These are phyloP conservation scores for Pythium phragmiticola DNA, from an alignment of 352 stramenopile genomes.

Conservation along the genomic window DNA sequence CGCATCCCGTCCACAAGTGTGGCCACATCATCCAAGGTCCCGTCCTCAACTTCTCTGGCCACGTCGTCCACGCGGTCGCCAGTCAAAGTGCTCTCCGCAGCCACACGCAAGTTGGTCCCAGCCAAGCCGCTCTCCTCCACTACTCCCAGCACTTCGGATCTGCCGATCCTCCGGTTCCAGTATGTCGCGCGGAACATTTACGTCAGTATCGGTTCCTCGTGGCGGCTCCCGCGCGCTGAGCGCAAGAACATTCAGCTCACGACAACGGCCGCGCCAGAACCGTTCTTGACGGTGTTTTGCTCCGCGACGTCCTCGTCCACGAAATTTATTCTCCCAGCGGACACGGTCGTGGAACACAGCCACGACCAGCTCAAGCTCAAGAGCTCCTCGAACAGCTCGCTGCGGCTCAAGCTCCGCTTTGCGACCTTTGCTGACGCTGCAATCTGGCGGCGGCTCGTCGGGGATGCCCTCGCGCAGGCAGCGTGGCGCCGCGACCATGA, in stretches of 20 bases:
- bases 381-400: constrained; percentile 16
- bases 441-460: constrained; percentile 49
- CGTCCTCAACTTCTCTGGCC: neutral
- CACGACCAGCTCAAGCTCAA: constrained; percentile 39
- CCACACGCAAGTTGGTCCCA: constrained; percentile 7
- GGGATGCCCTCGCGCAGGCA: constrained; percentile 38
- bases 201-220: constrained; percentile 48
- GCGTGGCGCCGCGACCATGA: constrained; percentile 36
- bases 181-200: constrained; percentile 49
- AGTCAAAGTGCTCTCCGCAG: constrained; percentile 19
- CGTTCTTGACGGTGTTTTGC: constrained; percentile 33
- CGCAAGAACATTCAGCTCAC: constrained; percentile 37
- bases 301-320: neutral
- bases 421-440: constrained; percentile 42
- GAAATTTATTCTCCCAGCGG: constrained; percentile 28
- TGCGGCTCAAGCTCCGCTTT: constrained; percentile 51
- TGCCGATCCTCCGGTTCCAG: constrained; percentile 49
- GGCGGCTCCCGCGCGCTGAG: constrained; percentile 49
- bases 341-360: constrained; percentile 33
- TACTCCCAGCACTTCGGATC: constrained; percentile 8
- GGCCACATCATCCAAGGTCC: neutral
- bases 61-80: constrained; percentile 10
- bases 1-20: constrained; percentile 6
- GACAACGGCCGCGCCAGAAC: constrained; percentile 27
- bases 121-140: constrained; percentile 2